Conservation (phyloP, 768 basidiomycete species). For the Suillus bovinus region DNA sequence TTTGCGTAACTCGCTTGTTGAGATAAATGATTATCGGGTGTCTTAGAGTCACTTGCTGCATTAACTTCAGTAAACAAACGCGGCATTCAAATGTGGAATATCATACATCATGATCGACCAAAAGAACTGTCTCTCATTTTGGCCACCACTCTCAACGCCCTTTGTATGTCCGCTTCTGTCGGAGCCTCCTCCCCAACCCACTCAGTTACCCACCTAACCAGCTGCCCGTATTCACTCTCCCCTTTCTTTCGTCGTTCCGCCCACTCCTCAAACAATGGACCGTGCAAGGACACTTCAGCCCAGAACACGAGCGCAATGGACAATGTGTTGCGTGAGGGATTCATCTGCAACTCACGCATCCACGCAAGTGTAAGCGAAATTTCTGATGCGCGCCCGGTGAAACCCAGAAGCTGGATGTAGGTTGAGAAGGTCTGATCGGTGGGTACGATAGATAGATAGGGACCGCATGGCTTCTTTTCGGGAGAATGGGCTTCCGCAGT, state of each 20-base stretch:
- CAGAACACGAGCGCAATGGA: conserved; percentile 67
- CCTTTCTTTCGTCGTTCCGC: conserved; percentile 35
- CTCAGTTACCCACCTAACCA: conserved; percentile 53
- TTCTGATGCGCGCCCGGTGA: conserved; percentile 49
- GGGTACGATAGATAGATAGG: conserved; percentile 45
- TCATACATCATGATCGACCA: conserved; percentile 13
- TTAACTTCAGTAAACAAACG: not conserved
- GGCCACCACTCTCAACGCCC: conserved; percentile 25
- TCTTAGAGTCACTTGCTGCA: not conserved
- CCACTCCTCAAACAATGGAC: conserved; percentile 54
- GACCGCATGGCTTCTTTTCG: conserved; percentile 12
- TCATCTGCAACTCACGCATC: conserved; percentile 63
- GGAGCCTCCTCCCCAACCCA: conserved; percentile 61
- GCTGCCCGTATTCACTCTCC: conserved; percentile 42
- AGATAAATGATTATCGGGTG: not conserved
- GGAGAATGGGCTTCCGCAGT: not conserved
- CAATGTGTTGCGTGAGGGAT: conserved; percentile 56
- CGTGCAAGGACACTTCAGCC: conserved; percentile 65
- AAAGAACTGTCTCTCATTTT: conserved; percentile 29
- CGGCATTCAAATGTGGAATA: not conserved
- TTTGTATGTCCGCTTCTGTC: conserved; percentile 37
- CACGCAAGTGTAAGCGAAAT: conserved; percentile 70
- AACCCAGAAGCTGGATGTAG: conserved; percentile 63
- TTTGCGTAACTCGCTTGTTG: not conserved
- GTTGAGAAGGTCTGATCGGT: conserved; percentile 53